Evolutionary conservation across 2,329 filamentous ascomycete genomes (phyloP).

Genomic region (Trichoderma atrobrunneum): DNA sequence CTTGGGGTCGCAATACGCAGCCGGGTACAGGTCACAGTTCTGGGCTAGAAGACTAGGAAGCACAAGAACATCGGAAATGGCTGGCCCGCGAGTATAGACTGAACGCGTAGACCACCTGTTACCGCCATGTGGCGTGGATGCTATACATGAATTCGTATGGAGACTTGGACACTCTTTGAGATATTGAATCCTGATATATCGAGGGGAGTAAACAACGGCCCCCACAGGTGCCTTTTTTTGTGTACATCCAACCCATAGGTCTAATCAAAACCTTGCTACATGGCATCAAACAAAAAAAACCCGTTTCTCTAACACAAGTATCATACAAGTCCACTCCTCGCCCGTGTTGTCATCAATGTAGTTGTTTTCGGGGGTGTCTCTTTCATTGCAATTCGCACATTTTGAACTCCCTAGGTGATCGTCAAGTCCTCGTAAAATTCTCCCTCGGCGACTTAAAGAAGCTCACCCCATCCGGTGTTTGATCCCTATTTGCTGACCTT

Average conservation of each 20-base stretch:
- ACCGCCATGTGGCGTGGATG: neutral
- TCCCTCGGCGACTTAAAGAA: neutral
- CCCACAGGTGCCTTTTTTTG: neutral
- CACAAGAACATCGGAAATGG: slow-evolving; percentile 30
- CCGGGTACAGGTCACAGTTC: slow-evolving; percentile 35
- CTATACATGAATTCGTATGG: neutral
- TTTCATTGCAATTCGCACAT: neutral
- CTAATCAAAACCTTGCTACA: neutral
- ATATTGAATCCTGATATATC: slow-evolving; percentile 2
- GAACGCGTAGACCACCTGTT: slow-evolving; percentile 21
- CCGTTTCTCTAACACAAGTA: neutral
- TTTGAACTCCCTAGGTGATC: neutral
- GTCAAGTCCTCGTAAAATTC: neutral
- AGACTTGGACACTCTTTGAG: neutral
- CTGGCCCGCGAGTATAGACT: slow-evolving; percentile 31
- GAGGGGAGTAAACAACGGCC: slow-evolving; percentile 12
- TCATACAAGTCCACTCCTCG: slow-evolving; percentile 20
- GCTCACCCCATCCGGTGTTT: neutral
- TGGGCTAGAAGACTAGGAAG: slow-evolving; percentile 41
- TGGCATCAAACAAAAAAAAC: neutral
- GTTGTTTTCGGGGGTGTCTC: neutral
- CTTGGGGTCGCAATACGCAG: slow-evolving; percentile 45
- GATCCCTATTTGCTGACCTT: slow-evolving; percentile 35
- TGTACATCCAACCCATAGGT: slow-evolving; percentile 1
- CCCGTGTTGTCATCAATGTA: neutral